A percentile compares a stretch with the other conserved stretches of the same genome.
These are phyloP conservation scores for Fusarium sp. DNA, from an alignment of 2,329 filamentous ascomycete species.

Conservation along the genomic window DNA sequence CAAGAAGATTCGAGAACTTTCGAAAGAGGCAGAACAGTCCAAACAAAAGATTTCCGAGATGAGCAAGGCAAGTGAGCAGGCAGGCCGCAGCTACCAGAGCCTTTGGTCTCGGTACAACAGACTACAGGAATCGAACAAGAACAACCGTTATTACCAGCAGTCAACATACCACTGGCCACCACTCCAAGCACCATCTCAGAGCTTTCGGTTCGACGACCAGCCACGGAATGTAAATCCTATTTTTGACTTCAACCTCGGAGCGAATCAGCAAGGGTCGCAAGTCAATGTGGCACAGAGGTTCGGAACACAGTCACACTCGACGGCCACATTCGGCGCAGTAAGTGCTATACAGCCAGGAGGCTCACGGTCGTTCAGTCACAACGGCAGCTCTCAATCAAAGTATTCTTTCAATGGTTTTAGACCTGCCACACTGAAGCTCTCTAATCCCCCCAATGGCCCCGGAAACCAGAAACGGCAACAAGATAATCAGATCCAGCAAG, in stretches of 20 bases:
- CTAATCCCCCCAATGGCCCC: no score
- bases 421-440: not conserved
- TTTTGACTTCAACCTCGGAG: not conserved
- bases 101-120: not conserved
- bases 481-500: not conserved
- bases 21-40: not conserved
- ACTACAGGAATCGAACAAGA: not conserved
- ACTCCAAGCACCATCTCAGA: not conserved
- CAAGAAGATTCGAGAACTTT: not conserved
- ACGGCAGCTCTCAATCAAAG: not conserved
- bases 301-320: not conserved
- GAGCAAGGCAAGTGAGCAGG: not conserved
- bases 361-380: not conserved
- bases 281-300: not conserved
- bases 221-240: not conserved
- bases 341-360: not conserved
- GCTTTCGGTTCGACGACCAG: not conserved
- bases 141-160: not conserved
- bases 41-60: not conserved
- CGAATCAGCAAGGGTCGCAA: not conserved
- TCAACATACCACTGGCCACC: not conserved
- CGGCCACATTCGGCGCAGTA: not conserved
- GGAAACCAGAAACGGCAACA: not conserved
- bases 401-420: not conserved
- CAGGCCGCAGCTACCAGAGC: not conserved